Base-by-base conservation (phyloP, 352 stramenopile genomes). In the Pythium dissimile region DNA sequence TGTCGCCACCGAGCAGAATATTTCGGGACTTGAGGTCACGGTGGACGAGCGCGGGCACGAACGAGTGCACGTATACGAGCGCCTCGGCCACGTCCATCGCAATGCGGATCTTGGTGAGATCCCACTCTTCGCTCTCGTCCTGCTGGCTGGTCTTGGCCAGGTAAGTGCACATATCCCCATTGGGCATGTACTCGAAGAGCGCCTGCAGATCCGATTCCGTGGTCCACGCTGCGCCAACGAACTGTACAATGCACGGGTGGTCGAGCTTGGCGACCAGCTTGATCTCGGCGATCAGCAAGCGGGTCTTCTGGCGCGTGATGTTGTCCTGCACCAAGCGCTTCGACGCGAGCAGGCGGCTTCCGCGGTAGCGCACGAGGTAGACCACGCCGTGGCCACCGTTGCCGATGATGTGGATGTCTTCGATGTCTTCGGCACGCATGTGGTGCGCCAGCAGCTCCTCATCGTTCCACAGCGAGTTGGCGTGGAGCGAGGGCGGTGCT, bases 61-160 rank as follows among this genome's bases (percentile, higher is more conserved):
- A 50, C 37, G 72, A 75, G 55, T 96, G 88, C 28, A 96, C 53
- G 47, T 96, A 96, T 15, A 88, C 78, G 44, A 96, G 70, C 0
- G 81, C 86, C 34, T 92, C 71, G 0, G 84, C 80, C 5, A 94
- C 55, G 52, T 90, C 81, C 56, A 94, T 85, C 11, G 86, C 84
- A 38, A 96, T 90, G 45, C 75, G 69, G 2, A 76, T 28, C 50
- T 78, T 78, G 43, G 24, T 38, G 13, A 2, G 10, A 21, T 51
- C 52, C 62, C 55, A 73, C 3, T 15, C 54, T 21, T 69, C 49
- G 6, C 42, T 13, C 2, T 44, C 24, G 27, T 63, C 66, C 16
- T 39, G 18, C 37, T 39, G 38, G 37, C 48, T 67, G 10, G 48
- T 53, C 23, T 46, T 59, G 20, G 56, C 59, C 50, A 71, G 39